These are phyloP conservation scores for Suillus variegatus DNA, from an alignment of 768 basidiomycete genomes.

Conservation along the genomic window DNA sequence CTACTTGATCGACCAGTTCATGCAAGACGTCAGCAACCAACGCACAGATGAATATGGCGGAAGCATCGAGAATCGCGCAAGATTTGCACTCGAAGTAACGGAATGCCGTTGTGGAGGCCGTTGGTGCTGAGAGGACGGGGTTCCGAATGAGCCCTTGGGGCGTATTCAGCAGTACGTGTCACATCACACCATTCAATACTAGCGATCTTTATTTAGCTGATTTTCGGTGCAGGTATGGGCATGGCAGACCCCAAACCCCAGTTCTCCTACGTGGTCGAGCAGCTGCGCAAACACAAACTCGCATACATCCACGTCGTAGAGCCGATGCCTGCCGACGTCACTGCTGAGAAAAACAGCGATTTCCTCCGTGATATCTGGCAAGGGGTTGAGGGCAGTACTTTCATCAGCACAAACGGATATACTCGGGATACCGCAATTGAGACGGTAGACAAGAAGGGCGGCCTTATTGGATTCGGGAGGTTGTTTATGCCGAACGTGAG, in stretches of 20 bases:
- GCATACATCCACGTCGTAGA: conserved; percentile 58
- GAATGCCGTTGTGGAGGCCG: conserved; percentile 49
- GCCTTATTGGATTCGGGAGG: conserved; percentile 40
- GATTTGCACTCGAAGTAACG: conserved; percentile 58
- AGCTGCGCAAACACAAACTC: conserved; percentile 38
- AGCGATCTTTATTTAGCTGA: conserved; percentile 15
- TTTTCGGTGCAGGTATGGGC: conserved; percentile 41
- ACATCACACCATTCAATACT: neutral
- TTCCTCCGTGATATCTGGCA: conserved; percentile 49
- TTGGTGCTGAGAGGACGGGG: conserved; percentile 56
- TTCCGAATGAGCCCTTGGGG: conserved; percentile 63
- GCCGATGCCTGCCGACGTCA: conserved; percentile 24
- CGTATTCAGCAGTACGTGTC: conserved; percentile 13
- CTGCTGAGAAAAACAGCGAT: conserved; percentile 36
- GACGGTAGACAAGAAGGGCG: conserved; percentile 34
- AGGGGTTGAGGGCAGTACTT: conserved; percentile 28
- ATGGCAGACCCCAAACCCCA: conserved; percentile 57
- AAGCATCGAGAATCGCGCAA: conserved; percentile 55
- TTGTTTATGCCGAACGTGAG: conserved; percentile 41
- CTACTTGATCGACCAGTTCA: conserved; percentile 61
- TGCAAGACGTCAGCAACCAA: conserved; percentile 55
- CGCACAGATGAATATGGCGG: conserved; percentile 73
- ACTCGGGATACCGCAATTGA: conserved; percentile 40
- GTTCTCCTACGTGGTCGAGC: conserved; percentile 49
- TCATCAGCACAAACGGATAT: conserved; percentile 49